Conservation (phyloP, 306 rosid genomes). For the Cyclanthera cordifolia region DNA sequence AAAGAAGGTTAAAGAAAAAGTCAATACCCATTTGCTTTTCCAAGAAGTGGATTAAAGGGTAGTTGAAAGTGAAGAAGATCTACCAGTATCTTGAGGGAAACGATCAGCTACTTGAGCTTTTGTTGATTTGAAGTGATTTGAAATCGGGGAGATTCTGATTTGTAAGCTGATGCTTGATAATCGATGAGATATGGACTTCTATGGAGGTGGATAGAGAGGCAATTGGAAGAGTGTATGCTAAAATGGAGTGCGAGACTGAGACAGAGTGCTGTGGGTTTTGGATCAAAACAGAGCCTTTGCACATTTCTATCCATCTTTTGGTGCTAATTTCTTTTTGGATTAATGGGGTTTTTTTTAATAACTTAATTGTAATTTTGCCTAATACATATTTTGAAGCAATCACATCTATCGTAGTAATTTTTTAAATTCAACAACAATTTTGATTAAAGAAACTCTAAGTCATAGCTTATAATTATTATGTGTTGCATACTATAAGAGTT, state of each 20-base stretch:
- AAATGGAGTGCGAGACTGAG: background rate
- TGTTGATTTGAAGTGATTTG: background rate
- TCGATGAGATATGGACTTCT: background rate
- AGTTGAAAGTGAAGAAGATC: constrained; percentile 6
- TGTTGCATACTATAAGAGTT: too few relatives aligned
- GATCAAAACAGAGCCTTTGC: constrained; percentile 14
- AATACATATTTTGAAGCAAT: too few relatives aligned
- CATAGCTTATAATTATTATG: too few relatives aligned
- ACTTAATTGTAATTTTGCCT: too few relatives aligned
- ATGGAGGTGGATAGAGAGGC: background rate
- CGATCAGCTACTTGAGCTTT: background rate
- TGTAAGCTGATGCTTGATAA: background rate
- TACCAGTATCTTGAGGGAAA: background rate
- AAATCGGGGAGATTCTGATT: background rate
- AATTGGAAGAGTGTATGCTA: background rate
- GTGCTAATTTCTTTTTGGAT: background rate
- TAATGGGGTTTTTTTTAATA: too few relatives aligned
- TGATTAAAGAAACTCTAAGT: too few relatives aligned
- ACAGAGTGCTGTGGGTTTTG: constrained; percentile 5
- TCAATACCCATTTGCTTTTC: background rate
- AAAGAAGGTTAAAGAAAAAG: background rate
- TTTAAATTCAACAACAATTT: too few relatives aligned
- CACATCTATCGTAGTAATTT: too few relatives aligned
- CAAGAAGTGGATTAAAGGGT: background rate
- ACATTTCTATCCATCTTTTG: background rate